Base-by-base conservation (phyloP, 2,329 filamentous ascomycete genomes). In the Fusarium sp. region DNA sequence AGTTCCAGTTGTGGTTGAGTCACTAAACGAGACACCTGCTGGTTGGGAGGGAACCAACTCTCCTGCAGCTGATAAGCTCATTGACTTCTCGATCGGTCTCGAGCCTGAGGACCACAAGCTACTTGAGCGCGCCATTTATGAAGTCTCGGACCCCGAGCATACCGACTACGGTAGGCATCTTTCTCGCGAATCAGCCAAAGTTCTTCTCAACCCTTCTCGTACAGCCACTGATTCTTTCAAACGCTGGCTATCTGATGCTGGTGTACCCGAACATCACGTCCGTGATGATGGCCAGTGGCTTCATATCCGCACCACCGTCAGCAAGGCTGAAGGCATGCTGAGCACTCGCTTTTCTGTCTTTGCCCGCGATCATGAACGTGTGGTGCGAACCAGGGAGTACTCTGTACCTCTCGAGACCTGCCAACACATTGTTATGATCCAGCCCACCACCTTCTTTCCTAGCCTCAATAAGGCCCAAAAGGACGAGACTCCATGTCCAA, bases 131-230 rank as follows among this genome's bases (percentile, higher is more conserved):
- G 80, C 81, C 3, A 76, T 88, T 13, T 66, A 82, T 43, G 79
- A 84, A 22, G 81, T 87, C 66, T 86, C 85, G 3, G 83, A 84
- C 1, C 86, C 86, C 0, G 77, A 75, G 6, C 79, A 84, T 57
- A 57, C 73, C 2, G 80, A 78, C 19, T 87, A 87, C 61, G 85
- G 86, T 19, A 78, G 81, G 43, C 81, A 87, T 66, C 80, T 87
- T 67, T 76, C 79, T 17, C 80, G 83, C 9, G 78, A 84, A 11
- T 82, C 86, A 64, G 82, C 87, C 56, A 82, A 83, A 55, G 78
- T 80, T 11, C 80, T 88, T 65, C 79, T 88, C 24, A 78, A 78
- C 7, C 86, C 86, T 1, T 79, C 75, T 15, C 70, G 74, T 10
- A 73, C 78, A 5, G 79, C 84, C 0, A 74, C 80, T 2, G 72